Conservation (phyloP, 225 moss, liverwort and hornwort species). For the Physcomitrium patens region DNA sequence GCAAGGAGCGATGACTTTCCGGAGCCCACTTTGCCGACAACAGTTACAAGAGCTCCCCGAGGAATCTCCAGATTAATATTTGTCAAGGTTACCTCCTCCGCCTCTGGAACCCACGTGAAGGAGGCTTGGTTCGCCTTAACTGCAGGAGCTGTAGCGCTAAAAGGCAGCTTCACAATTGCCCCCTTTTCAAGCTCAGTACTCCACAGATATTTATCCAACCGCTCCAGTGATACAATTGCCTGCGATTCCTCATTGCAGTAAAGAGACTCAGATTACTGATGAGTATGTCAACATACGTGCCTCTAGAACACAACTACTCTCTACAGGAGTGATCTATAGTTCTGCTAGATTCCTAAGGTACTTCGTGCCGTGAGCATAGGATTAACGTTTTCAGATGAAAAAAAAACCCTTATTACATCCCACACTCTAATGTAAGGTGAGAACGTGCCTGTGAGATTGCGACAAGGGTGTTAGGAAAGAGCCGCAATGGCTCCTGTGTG, state of each 20-base stretch:
- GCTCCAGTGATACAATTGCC: conserved; percentile 71
- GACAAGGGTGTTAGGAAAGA: conserved; percentile 80
- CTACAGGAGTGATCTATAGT: background rate
- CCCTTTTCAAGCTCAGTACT: conserved; percentile 71
- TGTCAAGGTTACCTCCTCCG: conserved; percentile 46
- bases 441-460: conserved; percentile 61
- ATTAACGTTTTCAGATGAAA: background rate
- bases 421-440: background rate
- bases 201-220: conserved; percentile 77
- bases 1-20: conserved; percentile 85
- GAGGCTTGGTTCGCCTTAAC: conserved; percentile 58
- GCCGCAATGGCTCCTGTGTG: conserved; percentile 82
- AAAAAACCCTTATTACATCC: background rate
- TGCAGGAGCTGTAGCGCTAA: conserved; percentile 47
- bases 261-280: conserved; percentile 7
- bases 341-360: background rate
- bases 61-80: conserved; percentile 54
- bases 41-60: conserved; percentile 70
- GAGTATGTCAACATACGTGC: background rate
- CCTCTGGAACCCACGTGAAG: conserved; percentile 76
- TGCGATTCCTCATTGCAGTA: conserved; percentile 30
- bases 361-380: background rate
- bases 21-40: conserved; percentile 91
- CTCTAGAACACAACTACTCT: background rate
- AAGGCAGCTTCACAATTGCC: conserved; percentile 55